Evolutionary conservation across 2,329 filamentous ascomycete genomes (phyloP), one percentile per base, ranked within the genome.

Genomic region (Paracorniculantispora psalliotae): DNA sequence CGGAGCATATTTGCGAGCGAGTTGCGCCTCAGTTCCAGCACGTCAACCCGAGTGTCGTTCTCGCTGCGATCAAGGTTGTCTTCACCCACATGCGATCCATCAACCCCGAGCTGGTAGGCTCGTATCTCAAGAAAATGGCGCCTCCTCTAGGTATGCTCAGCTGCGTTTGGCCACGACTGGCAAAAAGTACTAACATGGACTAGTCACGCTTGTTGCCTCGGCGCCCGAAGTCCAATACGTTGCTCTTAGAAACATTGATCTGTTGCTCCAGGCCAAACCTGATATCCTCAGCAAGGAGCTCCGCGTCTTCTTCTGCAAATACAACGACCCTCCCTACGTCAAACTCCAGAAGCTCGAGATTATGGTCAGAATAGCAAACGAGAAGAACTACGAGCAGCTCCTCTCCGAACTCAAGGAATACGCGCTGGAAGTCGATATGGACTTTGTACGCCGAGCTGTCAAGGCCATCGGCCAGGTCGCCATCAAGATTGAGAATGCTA

Each of bases 271-370:
- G 73, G 94, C 96, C 66, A 93, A 97, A 73, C 92, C 94, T 12
- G 92, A 96, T 66, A 97, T 99, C 59, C 81, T 99, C 10, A 96
- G 91, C 80, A 97, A 97, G 74, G 94, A 99, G 74, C 86, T 99
- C 68, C 86, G 94, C 47, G 94, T 99, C 9, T 99, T 99, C 78
- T 99, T 99, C 78, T 99, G 94, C 87, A 99, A 99, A 77, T 99
- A 99, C 79, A 97, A 97, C 71, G 94, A 99, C 67, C 93, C 94
- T 1, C 92, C 92, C 23, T 99, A 99, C 72, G 87, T 99, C 68
- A 99, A 99, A 75, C 86, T 99, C 61, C 90, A 96, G 71, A 99
- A 99, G 72, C 84, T 99, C 52, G 94, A 99, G 72, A 97, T 97
- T 63, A 97, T 99, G 94, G 93, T 99, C 50, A 88, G 94, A 73